phyloP scores from a whole-genome alignment of 2,329 filamentous ascomycete species.

The Trichoderma endophyticum region DNA sequence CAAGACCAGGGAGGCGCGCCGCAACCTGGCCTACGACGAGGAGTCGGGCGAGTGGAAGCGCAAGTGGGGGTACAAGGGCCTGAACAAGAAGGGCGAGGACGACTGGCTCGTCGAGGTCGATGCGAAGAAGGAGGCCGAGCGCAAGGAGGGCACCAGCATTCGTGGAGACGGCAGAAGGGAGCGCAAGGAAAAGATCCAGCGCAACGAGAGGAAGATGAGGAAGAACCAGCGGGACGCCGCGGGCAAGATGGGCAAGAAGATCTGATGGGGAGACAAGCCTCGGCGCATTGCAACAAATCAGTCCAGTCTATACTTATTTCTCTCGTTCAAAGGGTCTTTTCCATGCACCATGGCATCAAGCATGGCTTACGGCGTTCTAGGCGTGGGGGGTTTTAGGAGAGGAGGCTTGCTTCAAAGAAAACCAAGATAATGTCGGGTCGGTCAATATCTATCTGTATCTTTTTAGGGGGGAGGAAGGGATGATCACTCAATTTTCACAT shows the following conservation, averaged over 20 bases:
- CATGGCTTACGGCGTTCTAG: conserved; percentile 31
- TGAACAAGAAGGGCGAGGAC: conserved; percentile 77
- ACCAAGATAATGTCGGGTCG: conserved; percentile 1
- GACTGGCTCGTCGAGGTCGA: conserved; percentile 94
- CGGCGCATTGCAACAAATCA: background rate
- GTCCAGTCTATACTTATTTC: background rate
- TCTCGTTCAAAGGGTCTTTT: background rate
- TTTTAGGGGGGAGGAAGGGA: background rate
- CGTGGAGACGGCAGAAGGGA: conserved; percentile 61
- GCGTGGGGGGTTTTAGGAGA: conserved; percentile 27
- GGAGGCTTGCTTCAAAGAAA: conserved; percentile 27
- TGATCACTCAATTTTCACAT: conserved; percentile 7
- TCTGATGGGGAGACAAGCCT: conserved; percentile 8
- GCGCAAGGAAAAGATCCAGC: conserved; percentile 65
- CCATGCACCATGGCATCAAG: conserved; percentile 18
- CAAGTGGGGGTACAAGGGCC: conserved; percentile 92
- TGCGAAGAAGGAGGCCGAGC: conserved; percentile 63
- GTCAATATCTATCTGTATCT: background rate
- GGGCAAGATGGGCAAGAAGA: conserved; percentile 25
- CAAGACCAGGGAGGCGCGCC: conserved; percentile 73
- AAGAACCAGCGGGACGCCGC: conserved; percentile 57
- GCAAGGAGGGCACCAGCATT: conserved; percentile 60
- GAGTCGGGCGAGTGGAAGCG: conserved; percentile 82
- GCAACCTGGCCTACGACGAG: conserved; percentile 80
- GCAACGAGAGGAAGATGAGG: conserved; percentile 67